phyloP scores from a whole-genome alignment of 371 early-diverging fungal species.

The Apophysomyces elegans region DNA sequence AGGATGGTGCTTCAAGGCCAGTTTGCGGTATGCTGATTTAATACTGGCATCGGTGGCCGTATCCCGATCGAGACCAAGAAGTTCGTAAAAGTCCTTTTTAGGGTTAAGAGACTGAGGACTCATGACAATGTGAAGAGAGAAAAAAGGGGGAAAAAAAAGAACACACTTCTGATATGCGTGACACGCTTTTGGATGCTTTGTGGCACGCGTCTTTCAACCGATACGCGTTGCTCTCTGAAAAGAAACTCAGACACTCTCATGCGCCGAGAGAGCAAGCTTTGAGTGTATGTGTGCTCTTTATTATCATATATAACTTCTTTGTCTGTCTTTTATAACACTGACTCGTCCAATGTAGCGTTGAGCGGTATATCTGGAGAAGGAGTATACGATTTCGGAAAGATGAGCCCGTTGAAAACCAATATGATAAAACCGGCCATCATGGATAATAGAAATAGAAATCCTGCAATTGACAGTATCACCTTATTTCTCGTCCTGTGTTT shows the following conservation, averaged over 20 bases:
- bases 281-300: too few species aligned
- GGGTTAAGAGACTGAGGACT: not conserved
- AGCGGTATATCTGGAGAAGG: slow-evolving; percentile 1
- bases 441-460: not conserved
- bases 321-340: not conserved
- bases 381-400: slow-evolving; percentile 3
- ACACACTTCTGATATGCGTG: not conserved
- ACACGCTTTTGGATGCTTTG: not conserved
- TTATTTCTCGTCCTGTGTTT: not conserved
- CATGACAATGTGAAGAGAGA: not conserved
- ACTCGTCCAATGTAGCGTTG: not conserved
- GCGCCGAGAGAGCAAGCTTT: too few species aligned
- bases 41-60: slow-evolving; percentile 65
- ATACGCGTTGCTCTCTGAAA: not conserved
- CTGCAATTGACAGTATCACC: not conserved
- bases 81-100: slow-evolving; percentile 49
- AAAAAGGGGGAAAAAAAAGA: not conserved
- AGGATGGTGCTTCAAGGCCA: slow-evolving; percentile 81
- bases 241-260: too few species aligned
- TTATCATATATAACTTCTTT: too few species aligned
- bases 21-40: slow-evolving; percentile 84
- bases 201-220: not conserved
- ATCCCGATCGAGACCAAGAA: slow-evolving; percentile 67
- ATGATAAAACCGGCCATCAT: not conserved
- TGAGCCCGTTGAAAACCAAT: not conserved